Percentiles rank a stretch among this genome's conserved stretches.
These are phyloP conservation scores for Trichoderma oligosporum DNA, from an alignment of 2,329 filamentous ascomycete genomes.

Conservation along the genomic window DNA sequence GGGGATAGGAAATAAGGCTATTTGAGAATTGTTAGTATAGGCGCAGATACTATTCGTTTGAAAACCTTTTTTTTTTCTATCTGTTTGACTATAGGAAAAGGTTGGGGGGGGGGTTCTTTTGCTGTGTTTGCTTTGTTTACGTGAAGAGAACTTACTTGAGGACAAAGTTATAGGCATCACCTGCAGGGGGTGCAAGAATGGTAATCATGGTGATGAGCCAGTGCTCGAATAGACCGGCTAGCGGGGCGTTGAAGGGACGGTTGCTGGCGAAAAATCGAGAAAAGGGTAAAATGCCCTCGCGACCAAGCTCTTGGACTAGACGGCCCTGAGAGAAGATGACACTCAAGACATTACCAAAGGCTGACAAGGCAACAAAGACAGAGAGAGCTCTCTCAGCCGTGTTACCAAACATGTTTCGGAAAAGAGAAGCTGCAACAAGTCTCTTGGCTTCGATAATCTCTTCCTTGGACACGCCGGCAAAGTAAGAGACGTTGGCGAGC, in stretches of 20 bases:
- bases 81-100: too few relatives aligned
- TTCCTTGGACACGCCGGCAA: constrained; percentile 53
- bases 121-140: too few relatives aligned
- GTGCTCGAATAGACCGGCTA: constrained; percentile 59
- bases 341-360: constrained; percentile 63
- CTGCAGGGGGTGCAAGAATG: constrained; percentile 63
- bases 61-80: too few relatives aligned
- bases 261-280: constrained; percentile 61
- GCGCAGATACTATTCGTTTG: too few relatives aligned
- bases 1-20: constrained; percentile 61
- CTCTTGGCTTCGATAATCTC: constrained; percentile 50
- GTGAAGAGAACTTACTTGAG: constrained; percentile 45
- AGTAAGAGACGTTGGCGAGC: constrained; percentile 65
- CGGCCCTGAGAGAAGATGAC: constrained; percentile 67
- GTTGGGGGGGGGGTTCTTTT: too few relatives aligned
- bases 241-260: constrained; percentile 59
- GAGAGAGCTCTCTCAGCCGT: constrained; percentile 56
- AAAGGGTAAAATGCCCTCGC: constrained; percentile 63
- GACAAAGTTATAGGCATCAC: constrained; percentile 63
- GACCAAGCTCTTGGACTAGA: constrained; percentile 62
- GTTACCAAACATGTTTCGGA: constrained; percentile 53
- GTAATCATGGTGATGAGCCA: constrained; percentile 62
- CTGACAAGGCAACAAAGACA: constrained; percentile 64
- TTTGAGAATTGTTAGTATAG: constrained; percentile 12
- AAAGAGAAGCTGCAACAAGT: constrained; percentile 52